These are phyloP conservation scores for Curvularia sp. DNA, from an alignment of 2,329 filamentous ascomycete species.

Conservation along the genomic window DNA sequence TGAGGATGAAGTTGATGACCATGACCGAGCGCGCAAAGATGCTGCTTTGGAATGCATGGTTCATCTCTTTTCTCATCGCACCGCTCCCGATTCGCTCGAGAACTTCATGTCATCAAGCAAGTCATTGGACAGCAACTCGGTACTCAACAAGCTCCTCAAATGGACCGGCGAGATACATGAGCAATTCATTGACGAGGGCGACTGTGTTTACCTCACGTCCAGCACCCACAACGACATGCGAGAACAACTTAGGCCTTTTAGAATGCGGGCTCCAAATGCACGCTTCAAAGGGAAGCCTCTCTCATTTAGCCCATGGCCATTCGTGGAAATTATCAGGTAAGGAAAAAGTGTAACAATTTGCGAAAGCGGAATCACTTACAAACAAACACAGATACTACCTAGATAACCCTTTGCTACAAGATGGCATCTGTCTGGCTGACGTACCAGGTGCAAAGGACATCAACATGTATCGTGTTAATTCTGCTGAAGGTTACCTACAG, in stretches of 20 bases:
- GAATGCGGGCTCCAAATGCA: constrained; percentile 7
- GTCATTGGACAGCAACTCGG: background rate
- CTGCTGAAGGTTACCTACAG: constrained; percentile 23
- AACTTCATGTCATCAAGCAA: constrained; percentile 18
- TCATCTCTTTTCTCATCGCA: constrained; percentile 11
- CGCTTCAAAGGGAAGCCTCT: constrained; percentile 21
- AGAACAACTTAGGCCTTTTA: constrained; percentile 25
- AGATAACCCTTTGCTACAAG: constrained; percentile 4
- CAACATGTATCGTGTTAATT: constrained; percentile 19
- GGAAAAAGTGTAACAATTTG: background rate
- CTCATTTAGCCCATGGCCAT: constrained; percentile 30
- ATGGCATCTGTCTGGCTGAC: constrained; percentile 20
- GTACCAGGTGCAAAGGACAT: constrained; percentile 26
- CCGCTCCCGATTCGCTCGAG: constrained; percentile 10
- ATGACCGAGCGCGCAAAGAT: constrained; percentile 4
- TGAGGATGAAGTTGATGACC: constrained; percentile 14
- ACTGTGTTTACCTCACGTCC: constrained; percentile 9
- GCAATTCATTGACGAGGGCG: constrained; percentile 9
- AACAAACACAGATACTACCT: constrained; percentile 1
- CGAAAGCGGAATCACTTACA: background rate
- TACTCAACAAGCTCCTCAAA: constrained; percentile 12
- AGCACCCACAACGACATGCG: constrained; percentile 18
- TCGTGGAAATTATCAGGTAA: constrained; percentile 27
- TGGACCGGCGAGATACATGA: constrained; percentile 22
- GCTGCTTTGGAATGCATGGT: constrained; percentile 12